These are phyloP conservation scores for Trichoderma reesei DNA, from an alignment of 495 filamentous ascomycete genomes.

Conservation along the genomic window DNA sequence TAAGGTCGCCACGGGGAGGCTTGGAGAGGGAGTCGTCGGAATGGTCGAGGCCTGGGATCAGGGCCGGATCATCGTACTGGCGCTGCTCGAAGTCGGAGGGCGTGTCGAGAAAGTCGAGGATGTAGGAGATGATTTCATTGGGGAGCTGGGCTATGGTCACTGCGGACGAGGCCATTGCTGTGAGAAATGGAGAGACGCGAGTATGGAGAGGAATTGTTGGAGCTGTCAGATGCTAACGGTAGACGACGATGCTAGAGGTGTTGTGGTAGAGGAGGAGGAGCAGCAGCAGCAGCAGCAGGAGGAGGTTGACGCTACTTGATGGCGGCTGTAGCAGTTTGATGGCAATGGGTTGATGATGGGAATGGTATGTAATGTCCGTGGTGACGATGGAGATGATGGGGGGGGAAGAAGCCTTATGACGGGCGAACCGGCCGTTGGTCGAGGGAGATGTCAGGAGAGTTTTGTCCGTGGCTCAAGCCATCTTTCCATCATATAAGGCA, in stretches of 20 bases:
- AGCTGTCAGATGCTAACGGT: neutral
- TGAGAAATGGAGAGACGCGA: neutral
- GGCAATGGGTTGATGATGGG: neutral
- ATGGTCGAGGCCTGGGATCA: neutral
- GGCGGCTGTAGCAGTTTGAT: no score
- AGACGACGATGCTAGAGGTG: neutral
- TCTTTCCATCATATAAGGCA: no score
- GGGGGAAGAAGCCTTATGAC: neutral
- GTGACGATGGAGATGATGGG: neutral
- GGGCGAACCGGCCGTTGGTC: neutral
- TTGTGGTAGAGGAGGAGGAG: no score
- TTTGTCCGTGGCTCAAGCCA: neutral
- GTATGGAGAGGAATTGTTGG: neutral
- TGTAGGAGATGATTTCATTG: constrained; percentile 28
- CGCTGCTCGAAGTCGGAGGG: constrained; percentile 25
- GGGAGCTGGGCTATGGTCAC: constrained; percentile 20
- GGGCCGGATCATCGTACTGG: constrained; percentile 30
- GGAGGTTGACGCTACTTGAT: no score
- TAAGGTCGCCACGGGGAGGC: constrained; percentile 23
- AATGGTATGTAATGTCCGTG: neutral
- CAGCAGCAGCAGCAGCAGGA: no score
- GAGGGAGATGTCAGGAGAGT: neutral
- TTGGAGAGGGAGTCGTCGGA: neutral
- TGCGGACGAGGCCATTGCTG: neutral
- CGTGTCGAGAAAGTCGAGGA: constrained; percentile 29